phyloP scores from a whole-genome alignment of 805 yeast genomes.

The Metschnikowia hibisci region DNA sequence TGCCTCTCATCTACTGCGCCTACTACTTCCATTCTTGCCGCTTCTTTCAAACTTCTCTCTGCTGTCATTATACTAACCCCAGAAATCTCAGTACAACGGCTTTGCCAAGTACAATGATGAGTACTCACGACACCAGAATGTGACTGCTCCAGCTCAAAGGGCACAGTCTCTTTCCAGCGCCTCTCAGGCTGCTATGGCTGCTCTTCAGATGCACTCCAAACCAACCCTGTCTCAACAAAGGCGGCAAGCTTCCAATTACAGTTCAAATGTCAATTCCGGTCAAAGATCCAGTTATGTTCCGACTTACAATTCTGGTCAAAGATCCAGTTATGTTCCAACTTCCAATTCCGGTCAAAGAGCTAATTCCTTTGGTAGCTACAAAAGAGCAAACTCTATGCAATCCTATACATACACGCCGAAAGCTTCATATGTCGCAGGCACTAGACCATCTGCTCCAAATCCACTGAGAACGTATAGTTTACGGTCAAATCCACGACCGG shows the following conservation, averaged over 20 bases:
- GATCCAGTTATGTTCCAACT: no score
- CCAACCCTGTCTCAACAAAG: conserved; percentile 5
- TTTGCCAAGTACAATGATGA: conserved; percentile 32
- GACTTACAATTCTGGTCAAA: conserved; percentile 2
- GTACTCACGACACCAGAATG: conserved; percentile 17
- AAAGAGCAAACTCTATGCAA: conserved; percentile 32
- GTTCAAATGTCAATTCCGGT: neutral
- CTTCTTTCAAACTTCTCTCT: neutral
- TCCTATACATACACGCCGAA: conserved; percentile 37
- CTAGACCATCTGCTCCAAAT: conserved; percentile 7
- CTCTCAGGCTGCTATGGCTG: conserved; percentile 41
- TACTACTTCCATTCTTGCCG: neutral
- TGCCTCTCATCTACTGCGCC: neutral
- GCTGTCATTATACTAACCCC: conserved; percentile 6
- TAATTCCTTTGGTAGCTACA: conserved; percentile 20
- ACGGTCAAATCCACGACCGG: neutral
- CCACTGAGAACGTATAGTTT: conserved; percentile 1
- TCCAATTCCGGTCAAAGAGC: conserved; percentile 2
- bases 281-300: conserved; percentile 20
- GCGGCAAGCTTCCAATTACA: neutral
- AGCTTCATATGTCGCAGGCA: conserved; percentile 37
- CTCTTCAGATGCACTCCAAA: conserved; percentile 32
- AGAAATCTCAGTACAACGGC: conserved; percentile 26
- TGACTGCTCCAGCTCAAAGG: conserved; percentile 17
- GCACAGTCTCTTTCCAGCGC: conserved; percentile 30